These are phyloP conservation scores for Helichrysum umbraculigerum DNA, from an alignment of 129 eudicot species.

Conservation along the genomic window DNA sequence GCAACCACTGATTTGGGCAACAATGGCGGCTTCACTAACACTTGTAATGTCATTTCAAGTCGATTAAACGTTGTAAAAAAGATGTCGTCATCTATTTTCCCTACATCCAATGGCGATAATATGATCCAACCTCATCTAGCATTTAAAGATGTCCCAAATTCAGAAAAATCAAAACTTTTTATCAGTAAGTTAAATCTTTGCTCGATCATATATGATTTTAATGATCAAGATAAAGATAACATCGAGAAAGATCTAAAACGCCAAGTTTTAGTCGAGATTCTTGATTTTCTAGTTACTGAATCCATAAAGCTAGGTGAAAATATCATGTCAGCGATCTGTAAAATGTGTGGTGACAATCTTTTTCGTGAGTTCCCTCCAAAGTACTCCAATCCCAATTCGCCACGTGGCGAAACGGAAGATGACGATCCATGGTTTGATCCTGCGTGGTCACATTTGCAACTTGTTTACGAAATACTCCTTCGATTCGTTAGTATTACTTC, in stretches of 20 bases:
- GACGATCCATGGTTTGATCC: constrained; percentile 68
- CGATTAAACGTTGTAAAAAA: constrained; percentile 59
- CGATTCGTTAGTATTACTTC: constrained; percentile 48
- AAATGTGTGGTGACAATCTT: constrained; percentile 59
- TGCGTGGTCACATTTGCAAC: constrained; percentile 76
- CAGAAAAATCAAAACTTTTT: constrained; percentile 55
- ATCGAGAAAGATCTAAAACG: constrained; percentile 65
- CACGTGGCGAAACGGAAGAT: constrained; percentile 59
- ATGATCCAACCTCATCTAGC: constrained; percentile 60
- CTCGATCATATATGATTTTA: constrained; percentile 51
- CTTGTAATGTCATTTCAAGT: constrained; percentile 60
- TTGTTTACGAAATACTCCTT: constrained; percentile 67
- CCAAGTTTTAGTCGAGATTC: constrained; percentile 56
- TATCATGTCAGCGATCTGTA: constrained; percentile 57
- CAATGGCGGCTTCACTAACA: constrained; percentile 53
- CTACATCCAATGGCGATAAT: constrained; percentile 52
- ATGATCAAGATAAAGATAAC: constrained; percentile 49
- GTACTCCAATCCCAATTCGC: constrained; percentile 20
- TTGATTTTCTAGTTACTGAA: constrained; percentile 54
- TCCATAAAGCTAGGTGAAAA: constrained; percentile 56
- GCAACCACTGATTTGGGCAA: constrained; percentile 33
- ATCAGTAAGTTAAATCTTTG: constrained; percentile 67
- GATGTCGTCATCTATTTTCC: constrained; percentile 73
- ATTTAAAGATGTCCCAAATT: constrained; percentile 58
- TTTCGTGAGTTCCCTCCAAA: constrained; percentile 74